These are phyloP conservation scores for Neurospora discreta DNA, from an alignment of 495 filamentous ascomycete species.

Conservation along the genomic window DNA sequence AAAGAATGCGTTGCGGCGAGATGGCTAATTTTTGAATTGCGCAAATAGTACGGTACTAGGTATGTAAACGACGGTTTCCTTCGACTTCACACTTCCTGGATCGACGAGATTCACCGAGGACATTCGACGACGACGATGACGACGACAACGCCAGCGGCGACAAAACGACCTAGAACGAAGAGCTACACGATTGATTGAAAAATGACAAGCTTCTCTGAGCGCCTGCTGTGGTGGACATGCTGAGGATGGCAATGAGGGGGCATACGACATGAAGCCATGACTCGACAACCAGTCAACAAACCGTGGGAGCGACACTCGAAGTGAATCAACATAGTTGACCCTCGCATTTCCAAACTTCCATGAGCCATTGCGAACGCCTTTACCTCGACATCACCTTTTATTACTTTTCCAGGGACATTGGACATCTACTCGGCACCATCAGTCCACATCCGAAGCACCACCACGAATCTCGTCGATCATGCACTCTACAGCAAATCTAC, in stretches of 20 bases:
- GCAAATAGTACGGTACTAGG: slow-evolving; percentile 45
- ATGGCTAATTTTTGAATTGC: slow-evolving; percentile 5
- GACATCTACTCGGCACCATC: not conserved
- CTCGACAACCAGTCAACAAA: not conserved
- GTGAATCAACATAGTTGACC: not conserved
- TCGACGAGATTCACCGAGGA: not conserved
- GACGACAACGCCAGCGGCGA: not conserved
- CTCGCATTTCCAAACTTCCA: not conserved
- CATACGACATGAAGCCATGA: not conserved
- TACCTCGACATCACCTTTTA: not conserved
- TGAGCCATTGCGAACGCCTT: not conserved
- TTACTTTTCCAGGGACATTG: not conserved
- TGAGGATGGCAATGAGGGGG: not conserved
- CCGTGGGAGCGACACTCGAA: not conserved
- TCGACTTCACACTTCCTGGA: not conserved
- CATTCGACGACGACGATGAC: slow-evolving; percentile 1
- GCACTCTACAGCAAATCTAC: not conserved
- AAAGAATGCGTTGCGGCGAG: not conserved
- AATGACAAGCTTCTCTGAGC: not conserved
- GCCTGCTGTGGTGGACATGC: not conserved
- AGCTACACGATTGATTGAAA: not conserved
- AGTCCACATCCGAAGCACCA: not conserved
- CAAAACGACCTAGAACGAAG: not conserved
- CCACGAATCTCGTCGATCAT: not conserved
- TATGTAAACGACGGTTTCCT: slow-evolving; percentile 24